Evolutionary conservation across 225 moss, liverwort and hornwort genomes (phyloP).

Genomic region (Takakia lepidozioides): DNA sequence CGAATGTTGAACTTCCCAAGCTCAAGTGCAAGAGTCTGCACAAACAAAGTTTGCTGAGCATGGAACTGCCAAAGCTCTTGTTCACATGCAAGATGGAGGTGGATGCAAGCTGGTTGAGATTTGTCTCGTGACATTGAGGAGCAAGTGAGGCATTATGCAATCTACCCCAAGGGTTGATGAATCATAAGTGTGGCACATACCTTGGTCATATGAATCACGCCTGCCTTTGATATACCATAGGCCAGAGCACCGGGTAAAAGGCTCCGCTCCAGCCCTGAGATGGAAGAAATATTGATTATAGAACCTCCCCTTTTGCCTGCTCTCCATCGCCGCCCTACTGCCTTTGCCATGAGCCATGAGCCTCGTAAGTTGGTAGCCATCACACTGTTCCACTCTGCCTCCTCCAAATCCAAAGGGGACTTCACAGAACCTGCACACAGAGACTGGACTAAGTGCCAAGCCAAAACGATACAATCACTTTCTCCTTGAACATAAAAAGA

Average conservation of each 20-base stretch:
- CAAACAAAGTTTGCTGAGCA: too few species aligned
- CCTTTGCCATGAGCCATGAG: slow-evolving; percentile 73
- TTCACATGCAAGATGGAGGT: too few species aligned
- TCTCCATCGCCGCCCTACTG: slow-evolving; percentile 58
- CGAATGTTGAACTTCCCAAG: slow-evolving; percentile 68
- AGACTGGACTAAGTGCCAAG: neutral
- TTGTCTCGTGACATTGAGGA: too few species aligned
- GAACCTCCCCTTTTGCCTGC: slow-evolving; percentile 51
- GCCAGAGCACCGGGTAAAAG: slow-evolving; percentile 44
- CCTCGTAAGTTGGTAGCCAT: slow-evolving; percentile 68
- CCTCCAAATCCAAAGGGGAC: slow-evolving; percentile 37
- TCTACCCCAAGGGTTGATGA: too few species aligned
- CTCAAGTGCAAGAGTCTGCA: slow-evolving; percentile 65
- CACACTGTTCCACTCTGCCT: slow-evolving; percentile 57
- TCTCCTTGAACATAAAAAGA: neutral
- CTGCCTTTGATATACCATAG: slow-evolving; percentile 63
- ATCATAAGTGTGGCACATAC: too few species aligned
- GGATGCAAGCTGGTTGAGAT: too few species aligned
- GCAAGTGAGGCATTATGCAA: too few species aligned
- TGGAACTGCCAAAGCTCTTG: too few species aligned
- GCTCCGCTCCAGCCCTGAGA: slow-evolving; percentile 44
- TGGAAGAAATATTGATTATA: slow-evolving; percentile 73
- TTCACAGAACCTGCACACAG: slow-evolving; percentile 35
- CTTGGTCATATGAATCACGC: slow-evolving; percentile 56
- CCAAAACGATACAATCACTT: neutral